phyloP scores from a whole-genome alignment of 306 rosid genomes.

The Gastrolobium bilobum region DNA sequence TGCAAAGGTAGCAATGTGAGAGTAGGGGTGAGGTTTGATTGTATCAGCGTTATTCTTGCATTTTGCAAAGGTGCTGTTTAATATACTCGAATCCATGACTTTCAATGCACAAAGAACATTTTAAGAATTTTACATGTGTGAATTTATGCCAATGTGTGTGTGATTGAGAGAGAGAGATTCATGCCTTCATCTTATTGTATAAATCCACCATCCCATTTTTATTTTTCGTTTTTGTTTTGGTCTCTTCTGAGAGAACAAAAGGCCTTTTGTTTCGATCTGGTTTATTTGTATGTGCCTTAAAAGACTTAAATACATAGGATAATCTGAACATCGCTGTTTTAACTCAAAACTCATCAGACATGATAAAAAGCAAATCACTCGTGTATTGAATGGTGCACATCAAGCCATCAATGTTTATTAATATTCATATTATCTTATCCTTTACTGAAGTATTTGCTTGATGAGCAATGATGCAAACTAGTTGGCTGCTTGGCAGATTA shows the following conservation, averaged over 20 bases:
- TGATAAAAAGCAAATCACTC: background rate
- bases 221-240: background rate
- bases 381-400: background rate
- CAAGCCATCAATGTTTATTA: background rate
- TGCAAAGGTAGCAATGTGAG: too few species aligned
- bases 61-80: too few species aligned
- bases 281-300: constrained; percentile 4
- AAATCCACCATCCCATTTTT: too few species aligned
- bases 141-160: too few species aligned
- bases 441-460: background rate
- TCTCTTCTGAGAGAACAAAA: background rate
- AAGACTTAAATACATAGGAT: background rate
- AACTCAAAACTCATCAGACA: background rate
- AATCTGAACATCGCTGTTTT: background rate
- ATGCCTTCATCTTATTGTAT: background rate
- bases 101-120: too few species aligned
- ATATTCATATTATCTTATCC: constrained; percentile 16
- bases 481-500: constrained; percentile 23
- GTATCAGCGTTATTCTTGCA: too few species aligned
- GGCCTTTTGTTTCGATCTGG: background rate
- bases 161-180: background rate
- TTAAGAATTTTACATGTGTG: too few species aligned
- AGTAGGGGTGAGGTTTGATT: too few species aligned
- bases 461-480: constrained; percentile 26
- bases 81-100: too few species aligned